Percentiles rank a stretch among this genome's conserved stretches.
Evolutionary conservation across 1,284 basidiomycete genomes (phyloP).

Genomic region (Pulchroboletus neoregius): DNA sequence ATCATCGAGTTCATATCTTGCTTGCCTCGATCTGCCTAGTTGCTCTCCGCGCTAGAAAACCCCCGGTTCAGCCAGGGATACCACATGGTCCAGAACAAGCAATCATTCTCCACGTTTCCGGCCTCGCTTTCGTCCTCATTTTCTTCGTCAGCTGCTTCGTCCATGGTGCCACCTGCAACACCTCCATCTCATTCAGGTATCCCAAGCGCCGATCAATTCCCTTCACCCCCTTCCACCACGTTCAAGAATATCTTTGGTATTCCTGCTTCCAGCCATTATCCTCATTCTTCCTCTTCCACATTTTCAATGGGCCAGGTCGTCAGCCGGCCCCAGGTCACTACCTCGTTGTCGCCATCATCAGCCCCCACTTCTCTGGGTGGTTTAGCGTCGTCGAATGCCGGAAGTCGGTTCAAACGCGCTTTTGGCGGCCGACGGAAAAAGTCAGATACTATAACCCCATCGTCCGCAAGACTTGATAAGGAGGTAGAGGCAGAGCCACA

Average conservation of each 20-base stretch:
- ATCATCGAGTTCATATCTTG: slow-evolving; percentile 30
- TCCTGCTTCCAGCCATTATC: slow-evolving; percentile 36
- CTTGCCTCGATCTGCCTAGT: slow-evolving; percentile 23
- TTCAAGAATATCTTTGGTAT: slow-evolving; percentile 37
- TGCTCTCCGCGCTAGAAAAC: slow-evolving; percentile 25
- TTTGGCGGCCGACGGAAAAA: slow-evolving; percentile 62
- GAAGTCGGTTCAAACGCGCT: slow-evolving; percentile 58
- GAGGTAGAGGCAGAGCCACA: slow-evolving; percentile 26
- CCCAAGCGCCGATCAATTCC: slow-evolving; percentile 40
- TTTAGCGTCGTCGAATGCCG: slow-evolving; percentile 33
- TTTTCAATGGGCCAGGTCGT: slow-evolving; percentile 40
- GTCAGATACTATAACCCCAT: slow-evolving; percentile 44
- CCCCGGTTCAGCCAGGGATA: slow-evolving; percentile 30
- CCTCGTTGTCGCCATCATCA: slow-evolving; percentile 29
- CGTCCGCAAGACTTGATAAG: slow-evolving; percentile 30
- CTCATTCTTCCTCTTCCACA: slow-evolving; percentile 34
- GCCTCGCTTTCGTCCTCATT: slow-evolving; percentile 43
- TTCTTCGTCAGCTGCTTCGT: slow-evolving; percentile 39
- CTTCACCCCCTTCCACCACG: slow-evolving; percentile 34
- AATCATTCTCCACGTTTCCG: slow-evolving; percentile 37
- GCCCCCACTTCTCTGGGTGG: slow-evolving; percentile 24
- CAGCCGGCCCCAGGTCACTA: slow-evolving; percentile 34
- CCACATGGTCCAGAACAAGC: slow-evolving; percentile 35
- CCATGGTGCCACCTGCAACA: slow-evolving; percentile 38
- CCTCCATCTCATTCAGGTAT: slow-evolving; percentile 40